These are phyloP conservation scores for Clonostachys chloroleuca DNA, from an alignment of 2,329 filamentous ascomycete genomes.

Conservation along the genomic window DNA sequence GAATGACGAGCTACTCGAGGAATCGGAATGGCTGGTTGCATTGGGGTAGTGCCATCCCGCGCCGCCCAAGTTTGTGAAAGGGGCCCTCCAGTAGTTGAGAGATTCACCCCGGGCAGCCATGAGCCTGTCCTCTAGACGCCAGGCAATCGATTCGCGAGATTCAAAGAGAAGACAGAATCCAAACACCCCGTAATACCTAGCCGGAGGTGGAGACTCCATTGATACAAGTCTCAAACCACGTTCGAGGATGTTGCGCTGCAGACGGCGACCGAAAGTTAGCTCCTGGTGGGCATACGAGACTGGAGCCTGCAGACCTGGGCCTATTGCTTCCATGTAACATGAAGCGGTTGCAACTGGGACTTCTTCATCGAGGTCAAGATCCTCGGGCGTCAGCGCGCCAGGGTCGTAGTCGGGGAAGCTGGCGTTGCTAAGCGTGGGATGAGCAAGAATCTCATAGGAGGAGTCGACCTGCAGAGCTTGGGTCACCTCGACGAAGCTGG, in stretches of 20 bases:
- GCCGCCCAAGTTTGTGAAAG: slow-evolving; percentile 63
- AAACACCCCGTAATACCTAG: slow-evolving; percentile 54
- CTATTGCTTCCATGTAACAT: too few species aligned
- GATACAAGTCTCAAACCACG: slow-evolving; percentile 53
- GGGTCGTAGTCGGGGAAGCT: slow-evolving; percentile 40
- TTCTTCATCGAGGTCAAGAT: too few species aligned
- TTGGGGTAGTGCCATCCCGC: slow-evolving; percentile 59
- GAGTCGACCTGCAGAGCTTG: slow-evolving; percentile 2
- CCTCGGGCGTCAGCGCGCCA: not conserved
- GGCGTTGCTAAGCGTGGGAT: slow-evolving; percentile 47
- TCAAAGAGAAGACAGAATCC: slow-evolving; percentile 65
- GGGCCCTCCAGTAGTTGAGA: slow-evolving; percentile 53
- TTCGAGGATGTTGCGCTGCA: slow-evolving; percentile 65
- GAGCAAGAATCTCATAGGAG: slow-evolving; percentile 43
- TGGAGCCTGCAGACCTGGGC: slow-evolving; percentile 16
- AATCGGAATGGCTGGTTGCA: not conserved
- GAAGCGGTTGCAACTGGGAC: too few species aligned
- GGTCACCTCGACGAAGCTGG: too few species aligned
- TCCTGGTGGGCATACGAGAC: slow-evolving; percentile 59
- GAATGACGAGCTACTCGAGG: too few species aligned
- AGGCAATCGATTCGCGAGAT: slow-evolving; percentile 38
- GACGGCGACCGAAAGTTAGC: slow-evolving; percentile 62
- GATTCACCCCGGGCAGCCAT: slow-evolving; percentile 26
- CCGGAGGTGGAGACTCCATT: slow-evolving; percentile 40
- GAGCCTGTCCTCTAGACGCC: slow-evolving; percentile 28